Conservation (phyloP, 306 rosid genomes). For the Mimosa bimucronata region DNA sequence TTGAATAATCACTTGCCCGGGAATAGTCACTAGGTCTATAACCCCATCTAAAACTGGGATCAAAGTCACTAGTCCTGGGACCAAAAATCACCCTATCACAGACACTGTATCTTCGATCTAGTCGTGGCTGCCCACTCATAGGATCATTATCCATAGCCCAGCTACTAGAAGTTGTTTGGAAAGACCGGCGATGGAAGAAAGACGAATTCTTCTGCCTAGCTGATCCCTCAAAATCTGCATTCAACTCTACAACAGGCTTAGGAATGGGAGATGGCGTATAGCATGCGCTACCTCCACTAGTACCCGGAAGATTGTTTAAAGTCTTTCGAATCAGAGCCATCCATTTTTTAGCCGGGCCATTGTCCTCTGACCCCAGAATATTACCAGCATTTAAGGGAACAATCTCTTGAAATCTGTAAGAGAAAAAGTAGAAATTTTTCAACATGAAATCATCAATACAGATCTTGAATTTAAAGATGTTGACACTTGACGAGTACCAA, state of each 20-base stretch:
- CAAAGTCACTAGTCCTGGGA: conserved; percentile 79
- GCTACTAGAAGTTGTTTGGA: conserved; percentile 80
- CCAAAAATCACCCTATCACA: conserved; percentile 94
- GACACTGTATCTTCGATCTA: conserved; percentile 92
- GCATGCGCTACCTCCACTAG: conserved; percentile 73
- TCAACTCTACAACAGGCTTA: conserved; percentile 74
- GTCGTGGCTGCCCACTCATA: conserved; percentile 70
- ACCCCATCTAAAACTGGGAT: conserved; percentile 76
- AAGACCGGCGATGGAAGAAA: conserved; percentile 91
- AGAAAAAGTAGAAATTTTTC: conserved; percentile 27
- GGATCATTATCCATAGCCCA: conserved; percentile 94
- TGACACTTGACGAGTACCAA: conserved; percentile 12
- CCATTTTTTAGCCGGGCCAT: conserved; percentile 99
- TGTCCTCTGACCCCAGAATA: conserved; percentile 95
- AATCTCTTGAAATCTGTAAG: conserved; percentile 92
- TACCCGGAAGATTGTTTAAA: conserved; percentile 91
- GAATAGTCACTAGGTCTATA: conserved; percentile 91
- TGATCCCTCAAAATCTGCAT: conserved; percentile 99
- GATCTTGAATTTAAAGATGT: conserved; percentile 9
- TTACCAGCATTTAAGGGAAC: conserved; percentile 99
- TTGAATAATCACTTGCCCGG: conserved; percentile 78
- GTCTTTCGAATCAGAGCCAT: conserved; percentile 87
- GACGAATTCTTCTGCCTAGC: conserved; percentile 91
- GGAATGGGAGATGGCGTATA: conserved; percentile 98
- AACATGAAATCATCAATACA: conserved; percentile 28